These are phyloP conservation scores for Cercis canadensis DNA, from an alignment of 306 rosid genomes.

Conservation along the genomic window DNA sequence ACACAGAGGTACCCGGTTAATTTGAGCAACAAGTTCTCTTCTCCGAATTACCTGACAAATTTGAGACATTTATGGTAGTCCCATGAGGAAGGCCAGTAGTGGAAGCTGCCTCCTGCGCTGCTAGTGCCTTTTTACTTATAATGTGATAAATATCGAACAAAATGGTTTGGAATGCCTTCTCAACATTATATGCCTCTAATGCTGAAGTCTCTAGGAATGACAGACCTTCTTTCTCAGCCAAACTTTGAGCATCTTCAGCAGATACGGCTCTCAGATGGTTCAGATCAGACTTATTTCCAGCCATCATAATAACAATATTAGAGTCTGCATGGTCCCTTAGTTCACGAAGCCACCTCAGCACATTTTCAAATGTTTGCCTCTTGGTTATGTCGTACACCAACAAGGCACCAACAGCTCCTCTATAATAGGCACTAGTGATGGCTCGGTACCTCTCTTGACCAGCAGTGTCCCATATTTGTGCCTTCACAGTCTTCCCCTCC, in stretches of 20 bases:
- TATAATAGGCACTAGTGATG: constrained; percentile 80
- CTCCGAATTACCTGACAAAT: constrained; percentile 37
- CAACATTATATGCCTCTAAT: constrained; percentile 70
- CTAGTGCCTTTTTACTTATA: constrained; percentile 77
- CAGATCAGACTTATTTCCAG: constrained; percentile 73
- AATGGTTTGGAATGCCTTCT: constrained; percentile 79
- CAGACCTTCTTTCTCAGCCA: constrained; percentile 69
- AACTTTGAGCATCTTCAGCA: constrained; percentile 62
- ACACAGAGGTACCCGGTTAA: constrained; percentile 37
- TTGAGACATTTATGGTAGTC: constrained; percentile 68
- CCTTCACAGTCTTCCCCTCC: constrained; percentile 84
- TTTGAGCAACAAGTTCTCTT: constrained; percentile 73
- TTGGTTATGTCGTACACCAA: constrained; percentile 82
- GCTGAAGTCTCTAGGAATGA: constrained; percentile 80
- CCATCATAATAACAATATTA: constrained; percentile 78
- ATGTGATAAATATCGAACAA: constrained; percentile 74
- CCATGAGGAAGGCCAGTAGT: constrained; percentile 68
- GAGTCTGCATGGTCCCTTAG: constrained; percentile 83
- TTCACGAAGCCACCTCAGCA: constrained; percentile 77
- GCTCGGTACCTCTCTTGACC: constrained; percentile 92
- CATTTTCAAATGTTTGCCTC: constrained; percentile 78
- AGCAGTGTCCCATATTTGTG: constrained; percentile 95
- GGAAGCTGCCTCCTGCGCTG: constrained; percentile 72
- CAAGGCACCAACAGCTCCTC: constrained; percentile 87
- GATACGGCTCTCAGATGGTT: constrained; percentile 71